A percentile compares a stretch with the other conserved stretches of the same genome.
These are phyloP conservation scores for Penicillium angulare DNA, from an alignment of 495 filamentous ascomycete genomes.

Conservation along the genomic window DNA sequence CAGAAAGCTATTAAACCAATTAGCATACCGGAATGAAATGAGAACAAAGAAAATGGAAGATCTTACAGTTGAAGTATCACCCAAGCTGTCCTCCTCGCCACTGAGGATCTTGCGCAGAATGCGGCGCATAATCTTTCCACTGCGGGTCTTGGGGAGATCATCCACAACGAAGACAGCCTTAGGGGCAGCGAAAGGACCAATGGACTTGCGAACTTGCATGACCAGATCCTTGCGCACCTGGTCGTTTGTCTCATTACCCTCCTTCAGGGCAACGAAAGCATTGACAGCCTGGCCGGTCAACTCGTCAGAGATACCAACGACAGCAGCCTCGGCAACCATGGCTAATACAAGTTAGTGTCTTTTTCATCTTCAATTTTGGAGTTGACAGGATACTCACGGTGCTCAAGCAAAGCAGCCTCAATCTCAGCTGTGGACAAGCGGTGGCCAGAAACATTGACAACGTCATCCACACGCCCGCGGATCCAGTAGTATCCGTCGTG, in stretches of 20 bases:
- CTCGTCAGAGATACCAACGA: slow-evolving; percentile 91
- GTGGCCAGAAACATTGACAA: slow-evolving; percentile 96
- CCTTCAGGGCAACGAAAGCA: slow-evolving; percentile 92
- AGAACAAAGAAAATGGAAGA: not conserved
- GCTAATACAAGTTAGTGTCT: slow-evolving; percentile 22
- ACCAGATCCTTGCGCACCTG: slow-evolving; percentile 89
- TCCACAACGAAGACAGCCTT: slow-evolving; percentile 88
- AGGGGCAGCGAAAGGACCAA: slow-evolving; percentile 95
- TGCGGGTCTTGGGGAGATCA: slow-evolving; percentile 93
- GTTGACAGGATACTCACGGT: slow-evolving; percentile 51
- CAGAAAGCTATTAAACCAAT: slow-evolving; percentile 66
- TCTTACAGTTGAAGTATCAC: slow-evolving; percentile 88
- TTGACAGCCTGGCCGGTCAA: slow-evolving; percentile 96
- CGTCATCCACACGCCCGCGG: slow-evolving; percentile 95
- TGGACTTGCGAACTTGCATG: slow-evolving; percentile 92
- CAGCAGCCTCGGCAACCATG: slow-evolving; percentile 85
- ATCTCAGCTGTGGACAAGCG: slow-evolving; percentile 97
- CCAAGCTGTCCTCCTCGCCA: slow-evolving; percentile 94
- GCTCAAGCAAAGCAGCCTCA: slow-evolving; percentile 93
- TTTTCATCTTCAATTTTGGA: not conserved
- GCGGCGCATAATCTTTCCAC: slow-evolving; percentile 97
- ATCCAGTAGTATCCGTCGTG: slow-evolving; percentile 99
- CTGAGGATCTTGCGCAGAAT: slow-evolving; percentile 96
- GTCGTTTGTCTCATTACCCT: slow-evolving; percentile 73
- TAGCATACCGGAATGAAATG: slow-evolving; percentile 26